A percentile compares a stretch with the other conserved stretches of the same genome.
Evolutionary conservation across 495 filamentous ascomycete species (phyloP).

Genomic region (Annulohypoxylon stygium): DNA sequence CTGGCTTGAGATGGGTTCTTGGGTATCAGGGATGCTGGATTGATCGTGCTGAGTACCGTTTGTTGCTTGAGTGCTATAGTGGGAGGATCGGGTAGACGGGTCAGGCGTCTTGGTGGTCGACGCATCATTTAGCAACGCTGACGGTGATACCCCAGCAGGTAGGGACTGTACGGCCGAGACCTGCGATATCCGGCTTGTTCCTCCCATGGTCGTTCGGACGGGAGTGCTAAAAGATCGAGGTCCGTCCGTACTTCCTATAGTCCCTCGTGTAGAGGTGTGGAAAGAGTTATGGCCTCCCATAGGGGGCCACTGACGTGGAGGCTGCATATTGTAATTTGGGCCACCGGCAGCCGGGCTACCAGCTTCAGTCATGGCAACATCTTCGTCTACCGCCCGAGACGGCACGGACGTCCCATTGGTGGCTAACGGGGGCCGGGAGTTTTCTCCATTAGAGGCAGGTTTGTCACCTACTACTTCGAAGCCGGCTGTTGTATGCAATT

Average conservation of each 20-base stretch:
- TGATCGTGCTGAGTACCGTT: constrained; percentile 63
- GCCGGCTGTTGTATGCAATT: constrained; percentile 63
- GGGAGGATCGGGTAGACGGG: constrained; percentile 69
- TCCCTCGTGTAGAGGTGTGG: constrained; percentile 35
- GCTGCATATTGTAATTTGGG: constrained; percentile 52
- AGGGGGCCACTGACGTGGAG: constrained; percentile 51
- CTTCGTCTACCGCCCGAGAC: constrained; percentile 64
- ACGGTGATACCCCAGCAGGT: constrained; percentile 79
- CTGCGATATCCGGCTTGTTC: constrained; percentile 70
- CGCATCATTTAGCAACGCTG: constrained; percentile 83
- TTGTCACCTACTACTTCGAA: constrained; percentile 63
- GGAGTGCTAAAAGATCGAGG: constrained; percentile 47
- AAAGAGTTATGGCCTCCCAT: constrained; percentile 43
- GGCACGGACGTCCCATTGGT: constrained; percentile 79
- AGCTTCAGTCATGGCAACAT: constrained; percentile 69
- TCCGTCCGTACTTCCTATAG: constrained; percentile 43
- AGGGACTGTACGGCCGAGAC: constrained; percentile 79
- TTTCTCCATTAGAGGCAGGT: constrained; percentile 66
- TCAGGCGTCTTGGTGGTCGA: constrained; percentile 86
- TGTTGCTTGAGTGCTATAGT: constrained; percentile 74
- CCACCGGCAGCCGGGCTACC: constrained; percentile 64
- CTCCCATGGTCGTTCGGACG: constrained; percentile 52
- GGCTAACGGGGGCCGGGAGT: constrained; percentile 59
- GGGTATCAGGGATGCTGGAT: constrained; percentile 66
- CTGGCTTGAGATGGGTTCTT: constrained; percentile 55